phyloP scores from a whole-genome alignment of 768 basidiomycete species.

The Udeniomyces megalosporus region DNA sequence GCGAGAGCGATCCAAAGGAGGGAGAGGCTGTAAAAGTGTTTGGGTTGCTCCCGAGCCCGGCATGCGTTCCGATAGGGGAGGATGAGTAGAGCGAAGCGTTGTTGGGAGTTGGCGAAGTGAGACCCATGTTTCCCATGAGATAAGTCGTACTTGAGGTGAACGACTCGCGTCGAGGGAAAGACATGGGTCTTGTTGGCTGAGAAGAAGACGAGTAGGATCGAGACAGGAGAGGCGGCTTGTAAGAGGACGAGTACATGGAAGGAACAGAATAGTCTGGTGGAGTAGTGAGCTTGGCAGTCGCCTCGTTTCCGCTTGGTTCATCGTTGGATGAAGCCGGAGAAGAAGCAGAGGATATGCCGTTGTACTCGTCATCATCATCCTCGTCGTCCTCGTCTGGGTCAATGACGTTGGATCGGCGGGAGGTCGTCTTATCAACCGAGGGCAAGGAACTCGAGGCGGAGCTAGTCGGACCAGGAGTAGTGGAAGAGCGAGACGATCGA shows the following conservation, averaged over 20 bases:
- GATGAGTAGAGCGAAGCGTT: not conserved
- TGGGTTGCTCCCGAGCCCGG: not conserved
- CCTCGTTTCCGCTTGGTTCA: conserved; percentile 14
- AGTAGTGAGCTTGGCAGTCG: conserved; percentile 21
- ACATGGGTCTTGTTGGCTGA: not conserved
- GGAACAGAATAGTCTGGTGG: not conserved
- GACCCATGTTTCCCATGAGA: conserved; percentile 4
- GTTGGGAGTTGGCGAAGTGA: not conserved
- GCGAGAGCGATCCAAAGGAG: not conserved
- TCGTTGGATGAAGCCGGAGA: conserved; percentile 4
- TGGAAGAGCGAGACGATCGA: conserved; percentile 11
- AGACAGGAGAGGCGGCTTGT: not conserved
- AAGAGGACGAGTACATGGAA: not conserved
- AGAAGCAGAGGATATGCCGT: conserved; percentile 8
- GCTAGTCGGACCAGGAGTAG: conserved; percentile 2
- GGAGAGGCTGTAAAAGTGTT: not conserved
- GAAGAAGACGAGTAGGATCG: not conserved
- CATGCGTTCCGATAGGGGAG: not conserved
- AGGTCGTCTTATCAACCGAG: conserved; percentile 7
- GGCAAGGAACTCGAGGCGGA: conserved; percentile 14
- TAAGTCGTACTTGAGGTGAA: not conserved
- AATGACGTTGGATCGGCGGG: not conserved
- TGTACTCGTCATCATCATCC: too few species aligned
- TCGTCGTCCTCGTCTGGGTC: conserved; percentile 16
- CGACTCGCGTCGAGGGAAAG: not conserved